A percentile compares a stretch with the other conserved stretches of the same genome.
phyloP scores from a whole-genome alignment of 2,329 filamentous ascomycete species.

The Rhynchosporium secalis region DNA sequence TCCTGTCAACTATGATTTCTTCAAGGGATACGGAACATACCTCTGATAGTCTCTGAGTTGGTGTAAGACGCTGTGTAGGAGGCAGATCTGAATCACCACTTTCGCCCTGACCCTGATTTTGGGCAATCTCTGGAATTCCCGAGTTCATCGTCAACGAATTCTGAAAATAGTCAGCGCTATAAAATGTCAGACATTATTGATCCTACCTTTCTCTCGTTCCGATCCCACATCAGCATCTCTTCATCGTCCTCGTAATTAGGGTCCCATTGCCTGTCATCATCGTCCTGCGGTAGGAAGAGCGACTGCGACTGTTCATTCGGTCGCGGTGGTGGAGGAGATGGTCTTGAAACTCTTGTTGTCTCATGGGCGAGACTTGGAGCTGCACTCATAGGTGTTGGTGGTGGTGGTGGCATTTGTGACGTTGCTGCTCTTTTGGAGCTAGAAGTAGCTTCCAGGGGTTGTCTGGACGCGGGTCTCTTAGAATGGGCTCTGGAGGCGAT shows the following conservation, averaged over 20 bases:
- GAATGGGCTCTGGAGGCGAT: constrained; percentile 32
- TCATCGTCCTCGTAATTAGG: constrained; percentile 67
- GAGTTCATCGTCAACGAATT: constrained; percentile 33
- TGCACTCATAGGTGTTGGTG: constrained; percentile 29
- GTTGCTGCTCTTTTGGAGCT: constrained; percentile 33
- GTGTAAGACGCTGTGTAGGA: constrained; percentile 54
- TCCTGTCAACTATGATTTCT: constrained; percentile 27
- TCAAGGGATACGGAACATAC: constrained; percentile 45
- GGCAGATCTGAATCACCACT: constrained; percentile 14
- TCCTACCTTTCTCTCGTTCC: constrained; percentile 62
- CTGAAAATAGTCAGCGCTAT: constrained; percentile 38
- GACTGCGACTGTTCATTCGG: constrained; percentile 64
- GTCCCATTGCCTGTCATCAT: constrained; percentile 73
- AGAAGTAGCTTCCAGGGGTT: constrained; percentile 34
- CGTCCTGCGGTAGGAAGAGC: constrained; percentile 64
- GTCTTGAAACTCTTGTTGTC: constrained; percentile 41
- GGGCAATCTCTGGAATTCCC: constrained; percentile 20
- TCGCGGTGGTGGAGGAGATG: constrained; percentile 54
- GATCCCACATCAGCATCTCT: constrained; percentile 73
- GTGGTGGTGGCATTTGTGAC: constrained; percentile 37
- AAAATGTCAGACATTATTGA: constrained; percentile 19
- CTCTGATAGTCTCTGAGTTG: constrained; percentile 73
- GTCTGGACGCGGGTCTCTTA: constrained; percentile 35
- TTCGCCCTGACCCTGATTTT: constrained; percentile 22
- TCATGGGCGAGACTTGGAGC: constrained; percentile 29